These are phyloP conservation scores for Alternaria sp. DNA, from an alignment of 2,329 filamentous ascomycete species.

Conservation along the genomic window DNA sequence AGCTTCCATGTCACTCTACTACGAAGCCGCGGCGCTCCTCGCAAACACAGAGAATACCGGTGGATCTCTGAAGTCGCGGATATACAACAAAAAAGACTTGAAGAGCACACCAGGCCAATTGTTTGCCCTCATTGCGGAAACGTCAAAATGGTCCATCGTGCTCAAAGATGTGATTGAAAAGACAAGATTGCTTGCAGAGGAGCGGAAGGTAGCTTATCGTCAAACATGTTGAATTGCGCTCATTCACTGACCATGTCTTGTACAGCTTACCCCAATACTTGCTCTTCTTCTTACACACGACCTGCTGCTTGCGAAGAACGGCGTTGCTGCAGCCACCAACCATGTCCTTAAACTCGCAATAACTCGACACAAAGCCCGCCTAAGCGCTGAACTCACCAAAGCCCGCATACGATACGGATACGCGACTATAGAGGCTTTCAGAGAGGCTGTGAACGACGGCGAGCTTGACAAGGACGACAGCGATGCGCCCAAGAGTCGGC, in stretches of 20 bases:
- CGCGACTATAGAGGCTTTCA: conserved; percentile 72
- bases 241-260: conserved; percentile 13
- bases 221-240: not conserved
- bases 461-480: conserved; percentile 40
- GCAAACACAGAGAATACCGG: conserved; percentile 69
- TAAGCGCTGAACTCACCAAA: conserved; percentile 84
- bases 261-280: conserved; percentile 79
- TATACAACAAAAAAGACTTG: conserved; percentile 77
- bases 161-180: conserved; percentile 90
- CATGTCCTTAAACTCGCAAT: conserved; percentile 81
- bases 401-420: conserved; percentile 77
- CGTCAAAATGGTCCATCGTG: conserved; percentile 87
- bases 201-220: conserved; percentile 74
- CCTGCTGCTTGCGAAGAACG: conserved; percentile 79
- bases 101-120: conserved; percentile 84
- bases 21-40: conserved; percentile 84
- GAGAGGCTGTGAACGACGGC: conserved; percentile 63
- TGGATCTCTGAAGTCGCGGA: conserved; percentile 86
- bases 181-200: conserved; percentile 76
- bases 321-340: conserved; percentile 80
- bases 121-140: conserved; percentile 86
- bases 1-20: conserved; percentile 85
- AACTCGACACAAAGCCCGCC: conserved; percentile 80
- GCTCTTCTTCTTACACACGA: conserved; percentile 88
- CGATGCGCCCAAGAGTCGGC: conserved; percentile 58